phyloP scores from a whole-genome alignment of 306 rosid genomes.

The Vigna trinervia region DNA sequence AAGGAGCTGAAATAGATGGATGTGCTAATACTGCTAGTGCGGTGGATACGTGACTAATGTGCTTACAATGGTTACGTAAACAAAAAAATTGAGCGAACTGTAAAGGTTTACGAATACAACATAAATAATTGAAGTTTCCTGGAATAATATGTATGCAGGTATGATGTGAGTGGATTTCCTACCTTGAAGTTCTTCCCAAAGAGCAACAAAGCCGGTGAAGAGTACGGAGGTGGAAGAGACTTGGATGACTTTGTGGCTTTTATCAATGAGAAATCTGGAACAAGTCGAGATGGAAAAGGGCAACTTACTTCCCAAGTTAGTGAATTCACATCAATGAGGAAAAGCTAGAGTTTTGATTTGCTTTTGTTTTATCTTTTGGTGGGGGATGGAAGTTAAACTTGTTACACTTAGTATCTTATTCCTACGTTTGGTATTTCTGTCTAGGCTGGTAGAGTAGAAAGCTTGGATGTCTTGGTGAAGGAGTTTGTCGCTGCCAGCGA shows the following conservation, averaged over 20 bases:
- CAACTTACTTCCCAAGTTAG: slow-evolving; percentile 78
- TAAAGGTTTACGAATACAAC: slow-evolving; percentile 7
- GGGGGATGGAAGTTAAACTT: background rate
- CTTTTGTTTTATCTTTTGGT: background rate
- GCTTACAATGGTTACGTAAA: background rate
- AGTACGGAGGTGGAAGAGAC: slow-evolving; percentile 88
- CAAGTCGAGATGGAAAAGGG: slow-evolving; percentile 81
- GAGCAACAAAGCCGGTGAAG: slow-evolving; percentile 85
- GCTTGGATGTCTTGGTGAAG: slow-evolving; percentile 73
- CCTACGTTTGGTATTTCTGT: slow-evolving; percentile 39
- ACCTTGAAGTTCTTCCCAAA: slow-evolving; percentile 92
- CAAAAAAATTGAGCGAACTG: background rate
- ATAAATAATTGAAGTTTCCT: slow-evolving; percentile 27
- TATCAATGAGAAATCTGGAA: slow-evolving; percentile 78
- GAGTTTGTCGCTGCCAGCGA: slow-evolving; percentile 71
- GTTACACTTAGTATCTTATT: slow-evolving; percentile 32
- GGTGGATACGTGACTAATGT: slow-evolving; percentile 12
- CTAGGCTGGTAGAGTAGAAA: slow-evolving; percentile 81
- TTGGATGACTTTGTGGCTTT: slow-evolving; percentile 78
- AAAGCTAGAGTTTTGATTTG: background rate
- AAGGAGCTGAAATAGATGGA: slow-evolving; percentile 18
- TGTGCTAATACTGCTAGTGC: background rate
- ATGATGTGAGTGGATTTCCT: slow-evolving; percentile 86
- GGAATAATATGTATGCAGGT: slow-evolving; percentile 60
- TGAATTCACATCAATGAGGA: slow-evolving; percentile 22